Conservation (phyloP, 2,329 filamentous ascomycete species). For the Elsinoe fawcettii region DNA sequence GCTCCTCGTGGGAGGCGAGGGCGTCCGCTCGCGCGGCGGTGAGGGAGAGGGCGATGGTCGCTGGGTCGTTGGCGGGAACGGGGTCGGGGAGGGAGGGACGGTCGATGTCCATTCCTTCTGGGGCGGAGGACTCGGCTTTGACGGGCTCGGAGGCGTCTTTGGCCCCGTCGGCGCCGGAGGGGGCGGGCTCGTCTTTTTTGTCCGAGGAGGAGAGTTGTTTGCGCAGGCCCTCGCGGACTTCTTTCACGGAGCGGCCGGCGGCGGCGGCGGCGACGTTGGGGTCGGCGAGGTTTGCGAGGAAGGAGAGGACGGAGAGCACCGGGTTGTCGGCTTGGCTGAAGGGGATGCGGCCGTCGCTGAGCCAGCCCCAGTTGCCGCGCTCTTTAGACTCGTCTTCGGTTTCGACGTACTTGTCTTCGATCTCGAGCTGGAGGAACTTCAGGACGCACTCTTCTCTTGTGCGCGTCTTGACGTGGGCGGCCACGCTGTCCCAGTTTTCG, state of each 20-base stretch:
- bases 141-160: slow-evolving; percentile 37
- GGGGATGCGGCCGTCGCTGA: slow-evolving; percentile 68
- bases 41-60: slow-evolving; percentile 75
- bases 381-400: slow-evolving; percentile 51
- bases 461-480: slow-evolving; percentile 83
- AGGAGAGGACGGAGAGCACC: slow-evolving; percentile 91
- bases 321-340: slow-evolving; percentile 93
- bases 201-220: slow-evolving; percentile 56
- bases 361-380: slow-evolving; percentile 58
- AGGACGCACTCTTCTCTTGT: slow-evolving; percentile 94
- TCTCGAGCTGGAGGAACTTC: slow-evolving; percentile 92
- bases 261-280: slow-evolving; percentile 85
- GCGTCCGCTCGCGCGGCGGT: slow-evolving; percentile 79
- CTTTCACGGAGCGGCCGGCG: slow-evolving; percentile 76
- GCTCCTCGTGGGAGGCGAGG: slow-evolving; percentile 90
- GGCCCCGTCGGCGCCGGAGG: slow-evolving; percentile 22
- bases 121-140: slow-evolving; percentile 47
- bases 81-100: slow-evolving; percentile 43
- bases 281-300: slow-evolving; percentile 84
- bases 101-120: slow-evolving; percentile 56
- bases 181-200: slow-evolving; percentile 46
- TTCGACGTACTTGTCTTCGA: slow-evolving; percentile 94
- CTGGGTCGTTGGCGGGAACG: slow-evolving; percentile 34
- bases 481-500: slow-evolving; percentile 90
- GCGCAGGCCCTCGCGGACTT: slow-evolving; percentile 72